phyloP scores from a whole-genome alignment of 805 yeast genomes.

The Metschnikowia arizonensis region DNA sequence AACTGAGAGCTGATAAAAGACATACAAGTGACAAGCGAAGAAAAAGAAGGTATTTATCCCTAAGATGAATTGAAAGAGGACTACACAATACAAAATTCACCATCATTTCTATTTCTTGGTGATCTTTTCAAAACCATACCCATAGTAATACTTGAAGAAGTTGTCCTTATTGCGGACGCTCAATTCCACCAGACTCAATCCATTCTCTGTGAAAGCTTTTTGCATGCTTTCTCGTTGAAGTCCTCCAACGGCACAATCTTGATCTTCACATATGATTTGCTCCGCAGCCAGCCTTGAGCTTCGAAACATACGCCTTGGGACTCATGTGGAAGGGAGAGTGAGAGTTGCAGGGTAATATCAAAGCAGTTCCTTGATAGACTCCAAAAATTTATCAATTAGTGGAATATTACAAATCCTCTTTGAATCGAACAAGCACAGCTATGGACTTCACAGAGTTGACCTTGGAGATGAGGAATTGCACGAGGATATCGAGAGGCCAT shows the following conservation, averaged over 20 bases:
- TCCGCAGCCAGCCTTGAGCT: slow-evolving; percentile 22
- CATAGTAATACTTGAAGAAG: slow-evolving; percentile 21
- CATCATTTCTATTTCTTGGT: background rate
- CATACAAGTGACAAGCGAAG: background rate
- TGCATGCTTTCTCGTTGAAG: slow-evolving; percentile 19
- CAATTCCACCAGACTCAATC: slow-evolving; percentile 32
- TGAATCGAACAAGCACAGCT: slow-evolving; percentile 39
- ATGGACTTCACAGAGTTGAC: slow-evolving; percentile 19
- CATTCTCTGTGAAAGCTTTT: slow-evolving; percentile 31
- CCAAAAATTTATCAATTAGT: slow-evolving; percentile 22
- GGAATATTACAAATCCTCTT: slow-evolving; percentile 28
- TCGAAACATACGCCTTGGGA: slow-evolving; percentile 21
- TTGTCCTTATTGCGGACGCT: slow-evolving; percentile 27
- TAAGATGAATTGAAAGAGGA: background rate
- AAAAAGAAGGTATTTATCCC: background rate
- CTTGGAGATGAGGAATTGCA: slow-evolving; percentile 30
- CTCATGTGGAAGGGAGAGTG: slow-evolving; percentile 31
- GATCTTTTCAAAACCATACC: slow-evolving; percentile 6
- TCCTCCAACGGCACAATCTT: slow-evolving; percentile 26
- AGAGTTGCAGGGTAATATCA: slow-evolving; percentile 36
- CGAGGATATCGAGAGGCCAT: slow-evolving; percentile 54
- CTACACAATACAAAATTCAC: no score
- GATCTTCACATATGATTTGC: slow-evolving; percentile 22
- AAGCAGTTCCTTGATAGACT: slow-evolving; percentile 28
- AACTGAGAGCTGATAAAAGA: background rate